Evolutionary conservation across 164 flowering plant genomes (phyloP).

Genomic region (Protea cynaroides): DNA sequence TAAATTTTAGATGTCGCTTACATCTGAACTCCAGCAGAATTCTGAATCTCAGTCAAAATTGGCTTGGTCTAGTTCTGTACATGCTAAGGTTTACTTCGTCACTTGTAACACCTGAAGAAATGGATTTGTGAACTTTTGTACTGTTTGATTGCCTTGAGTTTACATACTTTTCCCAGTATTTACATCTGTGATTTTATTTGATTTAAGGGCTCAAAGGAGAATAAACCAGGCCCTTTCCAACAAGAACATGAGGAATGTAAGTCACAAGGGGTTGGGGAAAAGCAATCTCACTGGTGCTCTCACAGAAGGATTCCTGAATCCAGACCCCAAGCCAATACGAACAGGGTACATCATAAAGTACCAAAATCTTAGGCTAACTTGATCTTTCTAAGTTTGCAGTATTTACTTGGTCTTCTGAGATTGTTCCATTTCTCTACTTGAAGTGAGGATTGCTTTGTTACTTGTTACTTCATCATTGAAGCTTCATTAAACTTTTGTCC

Average conservation of each 20-base stretch:
- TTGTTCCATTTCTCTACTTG: too few species aligned
- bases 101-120: not conserved
- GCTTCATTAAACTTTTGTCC: too few species aligned
- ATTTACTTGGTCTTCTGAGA: not conserved
- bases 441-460: not conserved
- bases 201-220: constrained; percentile 77
- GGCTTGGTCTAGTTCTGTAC: constrained; percentile 15
- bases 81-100: constrained; percentile 43
- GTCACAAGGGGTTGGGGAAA: constrained; percentile 18
- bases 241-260: constrained; percentile 42
- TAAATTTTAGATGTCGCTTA: constrained; percentile 53
- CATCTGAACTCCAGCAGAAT: constrained; percentile 45
- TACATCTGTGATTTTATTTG: constrained; percentile 17
- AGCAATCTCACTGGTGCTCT: constrained; percentile 29
- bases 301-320: constrained; percentile 20
- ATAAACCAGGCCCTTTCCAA: constrained; percentile 35
- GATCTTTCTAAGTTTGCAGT: not conserved
- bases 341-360: constrained; percentile 27
- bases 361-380: not conserved
- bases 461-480: not conserved
- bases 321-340: constrained; percentile 20
- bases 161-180: constrained; percentile 3
- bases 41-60: constrained; percentile 31
- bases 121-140: not conserved
- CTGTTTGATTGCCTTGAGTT: not conserved